Evolutionary conservation across 208 protist genomes (phyloP).

Genomic region (Blechomonas ayalai): DNA sequence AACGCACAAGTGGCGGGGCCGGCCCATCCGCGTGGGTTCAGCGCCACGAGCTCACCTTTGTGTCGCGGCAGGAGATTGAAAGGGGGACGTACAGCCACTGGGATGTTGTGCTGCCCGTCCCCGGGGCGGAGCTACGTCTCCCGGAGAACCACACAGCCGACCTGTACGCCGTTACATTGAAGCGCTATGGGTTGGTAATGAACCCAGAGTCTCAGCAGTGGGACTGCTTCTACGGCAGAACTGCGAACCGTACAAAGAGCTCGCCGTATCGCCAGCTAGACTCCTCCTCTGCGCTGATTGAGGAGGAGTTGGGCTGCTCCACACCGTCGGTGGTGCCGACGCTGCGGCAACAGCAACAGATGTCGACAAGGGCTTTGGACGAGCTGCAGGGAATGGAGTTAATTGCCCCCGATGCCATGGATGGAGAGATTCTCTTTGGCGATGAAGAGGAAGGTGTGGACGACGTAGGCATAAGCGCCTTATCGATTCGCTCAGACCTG

Average conservation of each 20-base stretch:
- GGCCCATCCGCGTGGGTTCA: slow-evolving; percentile 13
- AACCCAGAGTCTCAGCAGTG: slow-evolving; percentile 76
- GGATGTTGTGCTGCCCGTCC: slow-evolving; percentile 78
- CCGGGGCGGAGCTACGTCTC: slow-evolving; percentile 57
- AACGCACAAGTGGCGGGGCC: neutral
- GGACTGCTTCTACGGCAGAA: slow-evolving; percentile 50
- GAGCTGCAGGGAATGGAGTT: neutral
- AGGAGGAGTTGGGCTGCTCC: slow-evolving; percentile 53
- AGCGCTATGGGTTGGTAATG: slow-evolving; percentile 67
- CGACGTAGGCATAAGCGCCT: slow-evolving; percentile 13
- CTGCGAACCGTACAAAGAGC: too few relatives aligned
- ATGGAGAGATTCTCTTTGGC: too few relatives aligned
- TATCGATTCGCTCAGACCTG: slow-evolving; percentile 20
- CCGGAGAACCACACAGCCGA: slow-evolving; percentile 84
- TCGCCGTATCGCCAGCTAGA: slow-evolving; percentile 60
- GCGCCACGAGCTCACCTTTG: slow-evolving; percentile 16
- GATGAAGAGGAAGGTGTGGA: neutral
- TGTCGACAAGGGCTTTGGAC: neutral
- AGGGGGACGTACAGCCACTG: slow-evolving; percentile 35
- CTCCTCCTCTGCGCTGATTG: slow-evolving; percentile 54
- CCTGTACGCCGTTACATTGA: slow-evolving; percentile 75
- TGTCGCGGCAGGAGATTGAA: slow-evolving; percentile 42
- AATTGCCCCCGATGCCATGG: neutral
- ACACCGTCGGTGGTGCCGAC: slow-evolving; percentile 18
- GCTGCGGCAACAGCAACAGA: slow-evolving; percentile 12